A percentile compares a stretch with the other conserved stretches of the same genome.
phyloP scores from a whole-genome alignment of 345 rosid species.

The Rubroshorea leprosula region DNA sequence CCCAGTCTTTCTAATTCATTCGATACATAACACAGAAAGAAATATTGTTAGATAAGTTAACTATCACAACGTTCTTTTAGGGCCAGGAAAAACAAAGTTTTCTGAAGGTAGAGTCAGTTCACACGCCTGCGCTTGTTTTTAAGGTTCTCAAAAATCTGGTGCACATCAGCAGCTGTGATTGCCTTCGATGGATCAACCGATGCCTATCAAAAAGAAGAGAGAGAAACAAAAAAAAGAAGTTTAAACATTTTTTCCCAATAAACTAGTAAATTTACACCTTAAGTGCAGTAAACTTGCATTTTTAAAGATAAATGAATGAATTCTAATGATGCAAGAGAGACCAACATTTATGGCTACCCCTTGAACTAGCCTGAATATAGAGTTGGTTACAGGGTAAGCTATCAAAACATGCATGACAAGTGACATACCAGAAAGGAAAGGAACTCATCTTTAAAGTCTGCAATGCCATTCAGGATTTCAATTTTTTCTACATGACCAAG shows the following conservation, averaged over 20 bases:
- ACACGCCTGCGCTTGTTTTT: slow-evolving; percentile 70
- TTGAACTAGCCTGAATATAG: neutral
- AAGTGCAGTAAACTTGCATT: too few species aligned
- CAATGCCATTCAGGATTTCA: slow-evolving; percentile 82
- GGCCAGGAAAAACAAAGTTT: neutral
- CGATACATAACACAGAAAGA: too few species aligned
- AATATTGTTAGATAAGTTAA: too few species aligned
- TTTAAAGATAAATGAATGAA: too few species aligned
- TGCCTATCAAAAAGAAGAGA: slow-evolving; percentile 33
- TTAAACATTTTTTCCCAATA: too few species aligned
- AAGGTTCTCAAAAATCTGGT: slow-evolving; percentile 85
- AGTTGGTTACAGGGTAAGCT: too few species aligned
- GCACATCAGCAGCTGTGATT: slow-evolving; percentile 74
- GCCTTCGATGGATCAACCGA: slow-evolving; percentile 74
- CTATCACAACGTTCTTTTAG: neutral
- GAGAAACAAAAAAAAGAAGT: too few species aligned
- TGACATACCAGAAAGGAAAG: slow-evolving; percentile 65
- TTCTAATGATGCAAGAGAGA: neutral
- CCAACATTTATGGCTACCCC: too few species aligned
- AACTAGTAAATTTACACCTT: too few species aligned
- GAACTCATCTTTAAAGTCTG: slow-evolving; percentile 74
- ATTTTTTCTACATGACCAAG: slow-evolving; percentile 90
- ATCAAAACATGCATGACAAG: neutral
- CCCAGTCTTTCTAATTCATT: too few species aligned
- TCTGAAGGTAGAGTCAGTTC: slow-evolving; percentile 29